A percentile compares a stretch with the other conserved stretches of the same genome.
phyloP scores from a whole-genome alignment of 2,329 filamentous ascomycete species.

The Ceratocystis harringtonii region DNA sequence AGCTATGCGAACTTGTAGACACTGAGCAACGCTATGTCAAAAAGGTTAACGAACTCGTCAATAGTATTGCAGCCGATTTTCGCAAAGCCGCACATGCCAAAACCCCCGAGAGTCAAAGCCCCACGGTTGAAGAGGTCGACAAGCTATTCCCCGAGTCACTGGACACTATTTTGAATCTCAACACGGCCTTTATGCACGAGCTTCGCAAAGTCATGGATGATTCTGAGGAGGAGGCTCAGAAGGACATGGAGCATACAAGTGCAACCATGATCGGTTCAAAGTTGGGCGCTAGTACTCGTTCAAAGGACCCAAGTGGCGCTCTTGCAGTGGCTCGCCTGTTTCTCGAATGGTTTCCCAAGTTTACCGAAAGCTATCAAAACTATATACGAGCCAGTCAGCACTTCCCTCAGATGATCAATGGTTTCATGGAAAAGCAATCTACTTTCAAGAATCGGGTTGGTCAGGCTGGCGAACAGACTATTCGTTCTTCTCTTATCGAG shows the following conservation, averaged over 20 bases:
- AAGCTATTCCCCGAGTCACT: slow-evolving; percentile 70
- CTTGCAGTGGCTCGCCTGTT: slow-evolving; percentile 65
- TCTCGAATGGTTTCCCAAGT: slow-evolving; percentile 83
- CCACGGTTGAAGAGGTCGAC: slow-evolving; percentile 55
- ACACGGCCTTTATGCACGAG: slow-evolving; percentile 63
- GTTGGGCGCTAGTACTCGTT: slow-evolving; percentile 31
- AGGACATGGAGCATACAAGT: slow-evolving; percentile 52
- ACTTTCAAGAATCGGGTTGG: slow-evolving; percentile 69
- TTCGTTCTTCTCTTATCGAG: slow-evolving; percentile 87
- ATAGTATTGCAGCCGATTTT: slow-evolving; percentile 67
- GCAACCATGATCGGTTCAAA: slow-evolving; percentile 29
- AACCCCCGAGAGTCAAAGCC: slow-evolving; percentile 48
- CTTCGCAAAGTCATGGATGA: slow-evolving; percentile 65
- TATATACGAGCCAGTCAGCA: slow-evolving; percentile 85
- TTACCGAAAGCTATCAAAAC: slow-evolving; percentile 78
- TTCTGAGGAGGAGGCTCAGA: slow-evolving; percentile 64
- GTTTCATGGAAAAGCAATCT: slow-evolving; percentile 64
- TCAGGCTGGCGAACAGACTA: slow-evolving; percentile 73
- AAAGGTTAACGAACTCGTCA: slow-evolving; percentile 72
- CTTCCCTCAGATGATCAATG: slow-evolving; percentile 66
- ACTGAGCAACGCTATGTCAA: slow-evolving; percentile 89
- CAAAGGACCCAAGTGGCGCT: slow-evolving; percentile 62
- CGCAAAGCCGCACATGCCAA: slow-evolving; percentile 50
- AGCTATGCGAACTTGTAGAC: slow-evolving; percentile 78
- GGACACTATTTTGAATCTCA: slow-evolving; percentile 65